Evolutionary conservation across 1,139 yeast species (phyloP), one percentile per base, ranked within the genome.

Genomic region (Maudiozyma humilis): DNA sequence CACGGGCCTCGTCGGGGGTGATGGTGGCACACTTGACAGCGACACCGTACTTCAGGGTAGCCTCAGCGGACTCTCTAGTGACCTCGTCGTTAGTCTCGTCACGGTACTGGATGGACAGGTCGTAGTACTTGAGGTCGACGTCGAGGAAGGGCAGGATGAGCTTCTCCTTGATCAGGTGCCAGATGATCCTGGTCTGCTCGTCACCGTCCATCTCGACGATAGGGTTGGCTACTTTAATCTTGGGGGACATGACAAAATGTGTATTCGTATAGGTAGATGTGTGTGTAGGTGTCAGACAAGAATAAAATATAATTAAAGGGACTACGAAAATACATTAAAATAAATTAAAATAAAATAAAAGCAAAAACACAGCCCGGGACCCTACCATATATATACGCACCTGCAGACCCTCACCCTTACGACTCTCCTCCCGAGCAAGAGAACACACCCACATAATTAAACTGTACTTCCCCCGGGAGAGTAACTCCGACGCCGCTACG

Each of bases 1-100:
- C 96, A 58, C 97, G 79, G 36, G 84, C 89, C 71, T 89, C 97
- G 65, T 89, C 97, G 7, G 97, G 97, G n/a, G 97, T 89, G 65
- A 89, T 89, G 46, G 97, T 89, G 42, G 97, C 97, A 71, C 97
- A 89, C 71, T 89, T 89, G 59, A 89, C 83, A 48, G 95, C 97
- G 41, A 89, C 97, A 46, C 88, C 86, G 65, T 86, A 82, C 69
- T 88, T 74, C 65, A 79, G 73, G 58, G 86, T 88, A 44, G 97
- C 97, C 50, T 83, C 72, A 32, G 96, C 96, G 6, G 96, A 87
- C 52, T 89, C 96, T 42, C 74, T 65, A 25, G 97, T 89, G 58
- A 89, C 87, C 68, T 84, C 70, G 66, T 89, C 97, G 57, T 86
- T 75, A 38, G 97, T 89, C 54, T 78, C 66, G 67, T 89, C 96